Conservation (phyloP, 768 basidiomycete genomes). For the Serendipita sp. region DNA sequence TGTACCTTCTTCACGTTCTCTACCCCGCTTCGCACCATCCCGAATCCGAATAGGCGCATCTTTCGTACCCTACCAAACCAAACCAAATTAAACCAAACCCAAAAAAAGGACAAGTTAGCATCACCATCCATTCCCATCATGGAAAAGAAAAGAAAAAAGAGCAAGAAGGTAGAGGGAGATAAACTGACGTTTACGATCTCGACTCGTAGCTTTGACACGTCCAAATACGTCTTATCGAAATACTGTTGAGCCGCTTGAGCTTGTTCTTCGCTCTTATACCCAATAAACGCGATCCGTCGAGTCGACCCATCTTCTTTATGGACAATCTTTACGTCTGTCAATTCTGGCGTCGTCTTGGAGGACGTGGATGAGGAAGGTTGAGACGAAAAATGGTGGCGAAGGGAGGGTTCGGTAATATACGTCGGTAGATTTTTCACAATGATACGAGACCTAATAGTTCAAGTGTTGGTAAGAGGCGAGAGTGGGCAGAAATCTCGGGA, state of each 20-base stretch:
- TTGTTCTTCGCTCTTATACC: slow-evolving; percentile 67
- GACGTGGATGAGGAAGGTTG: slow-evolving; percentile 27
- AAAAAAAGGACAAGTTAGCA: not conserved
- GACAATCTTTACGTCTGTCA: slow-evolving; percentile 80
- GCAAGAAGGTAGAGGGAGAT: not conserved
- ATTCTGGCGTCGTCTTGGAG: slow-evolving; percentile 35
- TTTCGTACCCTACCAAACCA: slow-evolving; percentile 39
- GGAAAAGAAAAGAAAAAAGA: not conserved
- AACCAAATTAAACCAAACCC: not conserved
- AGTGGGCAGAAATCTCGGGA: too few relatives aligned
- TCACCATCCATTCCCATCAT: not conserved
- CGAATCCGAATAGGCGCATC: slow-evolving; percentile 33
- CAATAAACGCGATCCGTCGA: slow-evolving; percentile 82
- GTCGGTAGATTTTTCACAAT: slow-evolving; percentile 69
- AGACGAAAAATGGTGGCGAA: slow-evolving; percentile 49
- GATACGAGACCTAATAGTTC: slow-evolving; percentile 52
- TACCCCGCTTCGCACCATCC: not conserved
- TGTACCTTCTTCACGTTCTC: not conserved
- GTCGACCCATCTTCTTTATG: slow-evolving; percentile 62
- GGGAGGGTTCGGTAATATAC: slow-evolving; percentile 45
- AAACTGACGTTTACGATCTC: slow-evolving; percentile 56
- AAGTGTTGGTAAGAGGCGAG: not conserved
- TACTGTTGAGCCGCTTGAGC: slow-evolving; percentile 61
- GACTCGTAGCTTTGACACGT: slow-evolving; percentile 60
- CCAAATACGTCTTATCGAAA: slow-evolving; percentile 76